Base-by-base conservation (phyloP, 2,329 filamentous ascomycete genomes). In the Talaromyces sp. region DNA sequence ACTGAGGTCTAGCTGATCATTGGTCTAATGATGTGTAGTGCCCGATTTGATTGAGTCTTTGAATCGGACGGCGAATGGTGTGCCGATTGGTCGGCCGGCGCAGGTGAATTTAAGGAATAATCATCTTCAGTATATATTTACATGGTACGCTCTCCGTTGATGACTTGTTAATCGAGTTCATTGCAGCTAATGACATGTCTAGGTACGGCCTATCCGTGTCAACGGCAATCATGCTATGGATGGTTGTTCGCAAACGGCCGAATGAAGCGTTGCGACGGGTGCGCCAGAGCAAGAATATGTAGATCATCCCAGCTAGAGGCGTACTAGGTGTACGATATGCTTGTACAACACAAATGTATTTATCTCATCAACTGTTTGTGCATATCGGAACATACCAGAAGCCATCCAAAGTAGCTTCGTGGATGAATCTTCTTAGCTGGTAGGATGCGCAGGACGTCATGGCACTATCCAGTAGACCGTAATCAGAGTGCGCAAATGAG, bases 91-190 rank as follows among this genome's bases (percentile, higher is more conserved):
- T 14, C 85, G 93, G 72, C 80, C 91, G 6, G 85, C 95, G 4
- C 92, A 96, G 78, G 93, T 99, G 65, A 96, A 96, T 74, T 80
- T 99, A 72, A 86, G 92, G 75, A 99, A 99, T 75, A 98, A 96
- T 78, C 95, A 99, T 77, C 88, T 91, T 67, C 95, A 98, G 81
- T 99, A 99, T 77, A 99, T 99, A 69, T 95, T 97, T 76, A 99
- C 95, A 68, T 99, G 95, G 95, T 98, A 86, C 72, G 87, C 78
- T 35, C 40, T 14, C 12, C 16, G 2, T 16, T 42, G 28, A 28
- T 18, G 11, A 18, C 5, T 18, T n/a, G 1, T 5, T 42, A 14
- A 2, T 5, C 31, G n/a, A 1, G 5, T 14, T 23, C 18, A 31
- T 18, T 28, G 16, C 52, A 63, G 42, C 60, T 63, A 39, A 48